phyloP scores from a whole-genome alignment of 2,329 filamentous ascomycete genomes.

The Ramichloridium luteum region DNA sequence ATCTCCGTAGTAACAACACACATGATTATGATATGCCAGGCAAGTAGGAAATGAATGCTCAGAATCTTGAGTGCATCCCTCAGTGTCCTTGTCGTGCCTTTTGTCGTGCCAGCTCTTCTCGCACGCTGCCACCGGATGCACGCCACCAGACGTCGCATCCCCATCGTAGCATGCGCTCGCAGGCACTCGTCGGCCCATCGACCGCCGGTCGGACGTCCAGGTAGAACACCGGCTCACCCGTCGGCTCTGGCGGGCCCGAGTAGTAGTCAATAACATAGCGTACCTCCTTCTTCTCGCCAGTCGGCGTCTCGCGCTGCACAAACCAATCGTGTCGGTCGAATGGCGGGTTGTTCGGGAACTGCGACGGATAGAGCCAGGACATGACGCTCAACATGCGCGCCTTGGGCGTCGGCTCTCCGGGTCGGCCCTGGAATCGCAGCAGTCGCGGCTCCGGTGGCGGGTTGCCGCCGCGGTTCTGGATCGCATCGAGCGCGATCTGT shows the following conservation, averaged over 20 bases:
- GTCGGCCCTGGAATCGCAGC: slow-evolving; percentile 77
- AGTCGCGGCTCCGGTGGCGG: slow-evolving; percentile 55
- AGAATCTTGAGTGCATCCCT: slow-evolving; percentile 6
- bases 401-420: slow-evolving; percentile 83
- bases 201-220: slow-evolving; percentile 87
- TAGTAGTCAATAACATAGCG: slow-evolving; percentile 98
- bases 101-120: slow-evolving; percentile 31
- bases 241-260: slow-evolving; percentile 65
- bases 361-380: slow-evolving; percentile 64
- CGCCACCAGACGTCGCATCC: slow-evolving; percentile 90
- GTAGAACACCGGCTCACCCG: slow-evolving; percentile 87
- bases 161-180: slow-evolving; percentile 77
- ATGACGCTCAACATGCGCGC: slow-evolving; percentile 71
- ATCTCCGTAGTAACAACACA: slow-evolving; percentile 1
- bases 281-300: slow-evolving; percentile 61
- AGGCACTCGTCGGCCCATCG: slow-evolving; percentile 64
- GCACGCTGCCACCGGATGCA: slow-evolving; percentile 60
- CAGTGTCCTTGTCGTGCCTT: slow-evolving; percentile 6
- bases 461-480: slow-evolving; percentile 11
- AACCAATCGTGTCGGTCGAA: slow-evolving; percentile 99
- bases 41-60: background rate
- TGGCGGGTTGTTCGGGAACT: slow-evolving; percentile 68
- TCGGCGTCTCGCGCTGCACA: slow-evolving; percentile 56
- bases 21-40: slow-evolving; percentile 2
- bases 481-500: slow-evolving; percentile 15